Evolutionary conservation across 140 eudicot genomes (phyloP).

Genomic region (Erigeron philadelphicus): DNA sequence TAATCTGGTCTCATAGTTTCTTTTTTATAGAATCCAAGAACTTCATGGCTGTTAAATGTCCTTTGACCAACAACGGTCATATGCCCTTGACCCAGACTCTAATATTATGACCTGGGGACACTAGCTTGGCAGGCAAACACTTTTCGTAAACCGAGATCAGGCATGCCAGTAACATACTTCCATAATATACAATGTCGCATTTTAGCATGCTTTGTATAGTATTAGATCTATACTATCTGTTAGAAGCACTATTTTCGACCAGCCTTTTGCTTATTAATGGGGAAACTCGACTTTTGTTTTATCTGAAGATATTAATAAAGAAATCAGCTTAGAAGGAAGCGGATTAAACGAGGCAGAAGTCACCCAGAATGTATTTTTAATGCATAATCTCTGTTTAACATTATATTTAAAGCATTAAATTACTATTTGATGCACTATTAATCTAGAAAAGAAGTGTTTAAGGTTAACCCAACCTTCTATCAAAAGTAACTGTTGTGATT

Average conservation of each 20-base stretch:
- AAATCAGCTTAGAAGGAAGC: not conserved
- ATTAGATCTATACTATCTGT: conserved; percentile 9
- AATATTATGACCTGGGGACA: not conserved
- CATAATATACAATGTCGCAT: not conserved
- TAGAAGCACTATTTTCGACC: not conserved
- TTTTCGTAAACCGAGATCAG: not conserved
- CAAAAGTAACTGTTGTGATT: not conserved
- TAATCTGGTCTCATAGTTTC: not conserved
- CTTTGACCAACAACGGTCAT: not conserved
- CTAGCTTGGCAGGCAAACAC: conserved; percentile 8
- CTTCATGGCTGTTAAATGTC: conserved; percentile 7
- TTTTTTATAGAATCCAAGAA: not conserved
- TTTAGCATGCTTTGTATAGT: conserved; percentile 8
- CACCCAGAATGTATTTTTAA: not conserved
- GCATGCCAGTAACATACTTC: not conserved
- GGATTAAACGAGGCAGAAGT: not conserved
- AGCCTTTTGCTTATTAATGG: not conserved
- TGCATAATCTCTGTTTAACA: not conserved
- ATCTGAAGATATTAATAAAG: not conserved
- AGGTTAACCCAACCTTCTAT: not conserved
- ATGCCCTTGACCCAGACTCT: not conserved
- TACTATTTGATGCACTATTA: conserved; percentile 6
- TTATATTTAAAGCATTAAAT: not conserved
- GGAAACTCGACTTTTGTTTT: not conserved
- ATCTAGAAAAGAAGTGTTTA: not conserved